Conservation (phyloP, 495 filamentous ascomycete genomes). For the Podospora bellae-mahoneyi region DNA sequence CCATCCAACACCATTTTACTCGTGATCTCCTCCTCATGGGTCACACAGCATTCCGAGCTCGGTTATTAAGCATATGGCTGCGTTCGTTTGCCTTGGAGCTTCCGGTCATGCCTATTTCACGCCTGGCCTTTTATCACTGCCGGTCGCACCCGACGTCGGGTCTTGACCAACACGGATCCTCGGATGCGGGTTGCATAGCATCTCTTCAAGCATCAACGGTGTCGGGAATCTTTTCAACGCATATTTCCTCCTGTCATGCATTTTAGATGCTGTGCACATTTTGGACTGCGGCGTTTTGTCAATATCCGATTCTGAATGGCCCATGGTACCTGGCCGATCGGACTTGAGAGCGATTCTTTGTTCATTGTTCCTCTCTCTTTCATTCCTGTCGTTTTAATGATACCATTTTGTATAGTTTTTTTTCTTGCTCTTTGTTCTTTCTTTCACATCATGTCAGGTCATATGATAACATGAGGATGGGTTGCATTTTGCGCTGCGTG, state of each 20-base stretch:
- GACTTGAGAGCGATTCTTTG: neutral
- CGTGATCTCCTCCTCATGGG: neutral
- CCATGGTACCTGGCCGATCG: neutral
- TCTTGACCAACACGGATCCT: neutral
- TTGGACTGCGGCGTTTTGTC: neutral
- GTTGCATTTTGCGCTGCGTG: neutral
- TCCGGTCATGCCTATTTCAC: neutral
- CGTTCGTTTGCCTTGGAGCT: neutral
- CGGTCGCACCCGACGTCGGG: neutral
- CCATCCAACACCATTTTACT: neutral
- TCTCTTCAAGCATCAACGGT: neutral
- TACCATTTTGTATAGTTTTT: neutral
- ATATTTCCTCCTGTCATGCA: neutral
- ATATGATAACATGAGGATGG: neutral
- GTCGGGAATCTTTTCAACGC: neutral
- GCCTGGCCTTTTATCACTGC: neutral
- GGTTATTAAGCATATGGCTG: neutral
- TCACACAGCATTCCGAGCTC: neutral
- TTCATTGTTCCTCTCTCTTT: slow-evolving; percentile 1
- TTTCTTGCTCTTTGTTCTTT: neutral
- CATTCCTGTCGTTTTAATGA: neutral
- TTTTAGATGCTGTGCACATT: neutral
- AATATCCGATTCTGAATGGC: neutral
- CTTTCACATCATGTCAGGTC: neutral
- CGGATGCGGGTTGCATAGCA: neutral